Conservation (phyloP, 495 filamentous ascomycete genomes). For the Trichoderma virens region DNA sequence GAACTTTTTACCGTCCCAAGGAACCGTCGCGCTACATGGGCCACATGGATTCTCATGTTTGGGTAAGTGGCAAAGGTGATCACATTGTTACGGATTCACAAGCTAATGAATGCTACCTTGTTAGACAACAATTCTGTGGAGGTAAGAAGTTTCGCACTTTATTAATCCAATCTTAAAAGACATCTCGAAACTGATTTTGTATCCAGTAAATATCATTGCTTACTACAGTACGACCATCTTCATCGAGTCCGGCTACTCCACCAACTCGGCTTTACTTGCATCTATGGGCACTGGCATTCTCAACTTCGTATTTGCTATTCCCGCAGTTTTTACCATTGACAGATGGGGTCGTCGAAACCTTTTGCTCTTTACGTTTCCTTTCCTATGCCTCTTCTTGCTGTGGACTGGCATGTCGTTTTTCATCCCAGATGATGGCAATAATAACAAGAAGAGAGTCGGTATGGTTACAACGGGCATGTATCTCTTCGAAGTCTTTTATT, state of each 20-base stretch:
- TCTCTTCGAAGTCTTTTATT: conserved; percentile 68
- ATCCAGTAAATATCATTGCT: conserved; percentile 51
- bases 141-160: conserved; percentile 55
- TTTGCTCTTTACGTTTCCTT: conserved; percentile 67
- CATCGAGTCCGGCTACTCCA: conserved; percentile 46
- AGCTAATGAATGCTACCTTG: conserved; percentile 61
- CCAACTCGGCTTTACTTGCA: conserved; percentile 50
- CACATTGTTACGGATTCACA: not conserved
- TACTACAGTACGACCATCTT: conserved; percentile 68
- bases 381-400: conserved; percentile 64
- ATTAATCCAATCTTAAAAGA: conserved; percentile 36
- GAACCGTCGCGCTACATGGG: conserved; percentile 41
- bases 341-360: conserved; percentile 77
- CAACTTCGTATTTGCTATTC: conserved; percentile 72
- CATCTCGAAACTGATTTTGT: not conserved
- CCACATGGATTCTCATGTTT: conserved; percentile 7
- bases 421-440: conserved; percentile 43
- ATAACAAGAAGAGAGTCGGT: conserved; percentile 34
- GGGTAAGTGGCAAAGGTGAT: not conserved
- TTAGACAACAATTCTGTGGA: conserved; percentile 73
- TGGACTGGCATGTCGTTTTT: conserved; percentile 78
- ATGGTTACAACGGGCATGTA: conserved; percentile 66
- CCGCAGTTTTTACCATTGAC: conserved; percentile 75
- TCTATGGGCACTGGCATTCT: conserved; percentile 72
- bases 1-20: conserved; percentile 55